A percentile compares a stretch with the other conserved stretches of the same genome.
phyloP scores from a whole-genome alignment of 75 land plant species.

The Pinus taeda region DNA sequence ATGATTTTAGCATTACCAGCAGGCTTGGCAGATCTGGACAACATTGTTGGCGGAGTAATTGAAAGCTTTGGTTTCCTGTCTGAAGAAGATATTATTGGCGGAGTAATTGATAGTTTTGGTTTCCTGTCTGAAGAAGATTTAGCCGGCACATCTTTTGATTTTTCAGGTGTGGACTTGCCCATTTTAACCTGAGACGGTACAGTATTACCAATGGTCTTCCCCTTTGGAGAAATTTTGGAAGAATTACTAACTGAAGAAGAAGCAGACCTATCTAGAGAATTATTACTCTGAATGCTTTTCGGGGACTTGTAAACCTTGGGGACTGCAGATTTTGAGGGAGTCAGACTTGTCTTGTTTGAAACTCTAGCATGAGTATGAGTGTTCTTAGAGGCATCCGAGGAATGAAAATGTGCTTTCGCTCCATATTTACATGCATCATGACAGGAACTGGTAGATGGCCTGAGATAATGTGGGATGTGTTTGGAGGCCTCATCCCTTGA shows the following conservation, averaged over 20 bases:
- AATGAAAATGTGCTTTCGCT: background rate
- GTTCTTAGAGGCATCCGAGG: background rate
- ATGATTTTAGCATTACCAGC: background rate
- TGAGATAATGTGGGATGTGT: constrained; percentile 4
- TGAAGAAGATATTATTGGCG: background rate
- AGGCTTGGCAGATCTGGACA: background rate
- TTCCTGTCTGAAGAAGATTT: constrained; percentile 1
- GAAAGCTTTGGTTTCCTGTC: background rate
- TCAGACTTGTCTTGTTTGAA: background rate
- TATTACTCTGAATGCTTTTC: background rate
- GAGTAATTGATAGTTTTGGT: background rate
- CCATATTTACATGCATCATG: constrained; percentile 14
- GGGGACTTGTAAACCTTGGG: background rate
- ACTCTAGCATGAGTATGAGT: background rate
- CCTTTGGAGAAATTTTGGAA: background rate
- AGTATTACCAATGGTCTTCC: background rate
- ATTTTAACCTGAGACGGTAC: background rate
- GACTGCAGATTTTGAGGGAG: background rate
- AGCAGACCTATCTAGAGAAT: background rate
- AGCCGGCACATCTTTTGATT: background rate
- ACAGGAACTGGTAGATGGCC: constrained; percentile 5
- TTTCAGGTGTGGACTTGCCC: background rate
- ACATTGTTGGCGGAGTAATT: background rate
- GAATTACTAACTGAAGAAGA: background rate
- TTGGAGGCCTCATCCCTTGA: background rate